Evolutionary conservation across 768 basidiomycete genomes (phyloP).

Genomic region (Guyanaporus albipodus): DNA sequence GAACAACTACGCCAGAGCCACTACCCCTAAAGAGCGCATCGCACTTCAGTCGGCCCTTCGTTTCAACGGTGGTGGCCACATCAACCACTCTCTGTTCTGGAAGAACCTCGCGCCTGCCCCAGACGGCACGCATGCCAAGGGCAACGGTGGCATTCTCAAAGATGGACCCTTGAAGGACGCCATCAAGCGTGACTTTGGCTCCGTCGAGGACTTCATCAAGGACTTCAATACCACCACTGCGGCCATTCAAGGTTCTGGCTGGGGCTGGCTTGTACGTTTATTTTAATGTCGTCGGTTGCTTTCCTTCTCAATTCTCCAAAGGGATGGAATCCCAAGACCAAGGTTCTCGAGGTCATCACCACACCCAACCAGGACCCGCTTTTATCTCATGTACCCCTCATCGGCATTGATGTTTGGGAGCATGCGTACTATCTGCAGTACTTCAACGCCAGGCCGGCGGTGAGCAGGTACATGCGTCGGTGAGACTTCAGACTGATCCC

Average conservation of each 20-base stretch:
- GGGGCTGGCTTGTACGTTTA: constrained; percentile 89
- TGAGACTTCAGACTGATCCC: not conserved
- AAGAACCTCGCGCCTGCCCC: constrained; percentile 77
- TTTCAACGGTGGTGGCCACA: constrained; percentile 47
- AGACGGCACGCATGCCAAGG: constrained; percentile 47
- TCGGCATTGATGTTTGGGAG: constrained; percentile 95
- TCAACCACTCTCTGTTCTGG: constrained; percentile 98
- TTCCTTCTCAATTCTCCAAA: constrained; percentile 22
- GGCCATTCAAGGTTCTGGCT: constrained; percentile 89
- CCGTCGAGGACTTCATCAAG: constrained; percentile 67
- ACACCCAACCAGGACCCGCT: constrained; percentile 97
- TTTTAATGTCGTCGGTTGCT: not conserved
- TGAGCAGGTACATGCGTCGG: constrained; percentile 38
- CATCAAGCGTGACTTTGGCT: constrained; percentile 63
- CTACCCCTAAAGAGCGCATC: constrained; percentile 52
- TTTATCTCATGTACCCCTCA: constrained; percentile 70
- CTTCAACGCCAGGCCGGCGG: constrained; percentile 90
- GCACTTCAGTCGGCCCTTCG: constrained; percentile 25
- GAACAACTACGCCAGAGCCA: constrained; percentile 63
- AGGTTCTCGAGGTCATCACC: constrained; percentile 80
- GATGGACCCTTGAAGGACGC: constrained; percentile 69
- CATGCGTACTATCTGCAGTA: constrained; percentile 98
- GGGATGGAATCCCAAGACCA: constrained; percentile 70
- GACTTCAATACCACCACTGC: constrained; percentile 84
- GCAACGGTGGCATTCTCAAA: constrained; percentile 57